Evolutionary conservation across 2,329 filamentous ascomycete genomes (phyloP), one percentile per base, ranked within the genome.

Genomic region (Colletotrichum horii): DNA sequence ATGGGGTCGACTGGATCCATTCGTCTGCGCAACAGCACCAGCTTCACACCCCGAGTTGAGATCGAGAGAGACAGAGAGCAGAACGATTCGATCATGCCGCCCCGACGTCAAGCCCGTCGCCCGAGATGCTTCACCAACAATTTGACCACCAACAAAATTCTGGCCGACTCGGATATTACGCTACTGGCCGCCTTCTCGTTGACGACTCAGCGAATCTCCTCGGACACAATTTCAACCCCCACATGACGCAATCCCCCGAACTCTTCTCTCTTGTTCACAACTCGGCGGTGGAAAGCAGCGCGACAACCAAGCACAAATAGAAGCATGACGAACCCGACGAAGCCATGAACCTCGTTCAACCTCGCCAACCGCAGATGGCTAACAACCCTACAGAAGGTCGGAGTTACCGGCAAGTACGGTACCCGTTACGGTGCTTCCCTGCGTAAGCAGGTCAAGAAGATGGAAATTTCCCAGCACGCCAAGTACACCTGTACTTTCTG

Each of bases 401-500:
- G 95, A 88, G 96, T 98, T 88, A 98, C 96, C 91, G 95, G 79
- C 70, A 97, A 98, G 93, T 98, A 98, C 91, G 96, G 96, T 92
- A 96, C 94, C 82, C 96, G 95, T 93, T 98, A 98, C 90, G 97
- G 96, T 96, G 96, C 97, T 87, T 98, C 97, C 85, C 95, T 98
- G 89, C 95, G 96, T 90, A 98, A 98, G 93, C 96, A 87, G 83
- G 86, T 87, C 2, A 98, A 98, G 95, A 98, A 98, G 95, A 98
- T 98, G 94, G 97, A 98, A 94, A 95, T 98, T 88, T 95, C 95
- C 84, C 97, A 98, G 90, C 97, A 99, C 92, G 95, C 96, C 90
- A 94, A 94, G 88, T 98, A 98, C 86, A 93, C 93, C 86, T 98
- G 96, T 93, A 96, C 96, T 81, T 99, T 98, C 94, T 98, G 96